Evolutionary conservation across 2,329 filamentous ascomycete genomes (phyloP), one percentile per base, ranked within the genome.

Genomic region (Fonsecaea pedrosoi): DNA sequence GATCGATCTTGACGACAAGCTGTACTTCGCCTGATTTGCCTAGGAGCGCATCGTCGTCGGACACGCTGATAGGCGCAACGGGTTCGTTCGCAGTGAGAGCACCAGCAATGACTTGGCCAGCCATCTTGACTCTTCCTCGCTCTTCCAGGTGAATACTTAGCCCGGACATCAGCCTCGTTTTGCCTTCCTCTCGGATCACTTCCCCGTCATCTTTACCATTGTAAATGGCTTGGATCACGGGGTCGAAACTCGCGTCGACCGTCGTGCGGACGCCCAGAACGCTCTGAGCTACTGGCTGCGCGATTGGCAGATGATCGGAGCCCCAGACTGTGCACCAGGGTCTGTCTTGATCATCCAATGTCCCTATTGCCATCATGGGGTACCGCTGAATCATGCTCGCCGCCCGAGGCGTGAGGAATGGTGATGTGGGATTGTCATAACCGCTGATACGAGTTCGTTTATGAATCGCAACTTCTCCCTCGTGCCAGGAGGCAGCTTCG

Each of bases 301-400:
- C 86, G 71, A 94, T 91, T 0, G 90, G 90, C 0, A 84, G 78
- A 65, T 89, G 82, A 15, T 92, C 92, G 13, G 68, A 58, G n/a
- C 91, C 91, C 87, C 90, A 90, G 7, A 96, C 69, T 0, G 90
- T 90, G 15, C 89, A 90, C 92, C 92, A 96, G 1, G 90, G 91
- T 21, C 86, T 81, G 1, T 85, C 84, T 12, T 73, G 21, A 21
- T 87, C 74, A 2, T 79, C 77, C 1, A 94, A 78, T 0, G 90
- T 86, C 0, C 92, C 92, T 18, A 96, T 78, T 0, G 91, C 91
- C 13, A 95, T 81, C 7, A 95, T 81, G 0, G 91, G 88, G 0
- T 87, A 88, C 15, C 79, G 79, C 59, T 84, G 82, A 2, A 93
- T 82, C 68, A 91, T 84, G 69, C 83, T 80, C 1, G 82, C 86